These are phyloP conservation scores for Bruguiera parviflora DNA, from an alignment of 345 rosid species.

Conservation along the genomic window DNA sequence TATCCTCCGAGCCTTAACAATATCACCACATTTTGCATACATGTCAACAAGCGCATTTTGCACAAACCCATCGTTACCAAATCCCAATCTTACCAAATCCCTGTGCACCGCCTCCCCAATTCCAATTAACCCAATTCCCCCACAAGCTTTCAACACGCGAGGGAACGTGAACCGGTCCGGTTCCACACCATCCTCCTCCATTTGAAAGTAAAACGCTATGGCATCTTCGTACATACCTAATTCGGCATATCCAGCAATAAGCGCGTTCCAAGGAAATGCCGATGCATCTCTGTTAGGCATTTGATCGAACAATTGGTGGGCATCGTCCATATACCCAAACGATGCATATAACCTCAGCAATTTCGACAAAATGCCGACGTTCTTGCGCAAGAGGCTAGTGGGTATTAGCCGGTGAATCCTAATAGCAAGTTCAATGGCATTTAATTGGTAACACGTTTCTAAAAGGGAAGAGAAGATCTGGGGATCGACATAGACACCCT, in stretches of 20 bases:
- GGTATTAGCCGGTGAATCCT: slow-evolving; percentile 64
- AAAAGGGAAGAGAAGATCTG: slow-evolving; percentile 65
- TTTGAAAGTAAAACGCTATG: slow-evolving; percentile 79
- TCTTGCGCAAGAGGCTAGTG: slow-evolving; percentile 40
- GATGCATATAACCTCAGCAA: slow-evolving; percentile 54
- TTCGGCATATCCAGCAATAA: slow-evolving; percentile 71
- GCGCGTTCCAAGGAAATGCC: slow-evolving; percentile 87
- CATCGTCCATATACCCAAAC: slow-evolving; percentile 45
- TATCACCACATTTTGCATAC: slow-evolving; percentile 94
- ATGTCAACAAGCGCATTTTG: slow-evolving; percentile 78
- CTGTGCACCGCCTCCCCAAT: slow-evolving; percentile 77
- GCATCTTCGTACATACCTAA: slow-evolving; percentile 69
- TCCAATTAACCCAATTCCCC: slow-evolving; percentile 67
- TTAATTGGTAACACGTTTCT: slow-evolving; percentile 59
- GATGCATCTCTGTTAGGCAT: slow-evolving; percentile 52
- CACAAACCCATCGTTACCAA: slow-evolving; percentile 52
- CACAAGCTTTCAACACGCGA: slow-evolving; percentile 75
- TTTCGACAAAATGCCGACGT: slow-evolving; percentile 57
- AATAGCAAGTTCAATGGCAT: slow-evolving; percentile 50
- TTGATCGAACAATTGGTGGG: slow-evolving; percentile 78
- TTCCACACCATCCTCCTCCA: slow-evolving; percentile 76
- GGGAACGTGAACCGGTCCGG: slow-evolving; percentile 82
- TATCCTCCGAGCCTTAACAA: slow-evolving; percentile 64
- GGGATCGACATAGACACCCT: slow-evolving; percentile 52
- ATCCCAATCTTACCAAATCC: slow-evolving; percentile 64